Evolutionary conservation across 768 basidiomycete genomes (phyloP).

Genomic region (Mycena venus): DNA sequence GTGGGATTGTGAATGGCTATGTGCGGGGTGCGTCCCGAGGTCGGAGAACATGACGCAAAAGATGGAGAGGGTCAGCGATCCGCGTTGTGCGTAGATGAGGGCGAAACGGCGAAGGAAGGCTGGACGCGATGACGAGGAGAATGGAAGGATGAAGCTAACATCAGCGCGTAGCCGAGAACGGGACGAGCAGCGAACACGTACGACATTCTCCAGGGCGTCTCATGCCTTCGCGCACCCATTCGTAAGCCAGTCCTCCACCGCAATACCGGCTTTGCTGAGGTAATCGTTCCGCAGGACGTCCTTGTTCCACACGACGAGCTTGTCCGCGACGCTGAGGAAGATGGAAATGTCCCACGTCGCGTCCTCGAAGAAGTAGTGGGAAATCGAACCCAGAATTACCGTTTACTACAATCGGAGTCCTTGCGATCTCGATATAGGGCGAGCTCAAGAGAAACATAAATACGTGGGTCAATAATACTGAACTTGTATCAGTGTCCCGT

Average conservation of each 20-base stretch:
- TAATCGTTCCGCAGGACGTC: constrained; percentile 94
- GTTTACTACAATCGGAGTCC: too few species aligned
- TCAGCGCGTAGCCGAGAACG: background rate
- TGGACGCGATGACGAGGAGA: constrained; percentile 20
- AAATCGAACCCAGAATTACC: too few species aligned
- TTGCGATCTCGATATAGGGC: too few species aligned
- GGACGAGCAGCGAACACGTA: constrained; percentile 46
- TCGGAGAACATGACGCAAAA: background rate
- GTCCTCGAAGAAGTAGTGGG: too few species aligned
- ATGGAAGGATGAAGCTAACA: background rate
- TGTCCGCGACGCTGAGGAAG: constrained; percentile 80
- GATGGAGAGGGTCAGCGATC: too few species aligned
- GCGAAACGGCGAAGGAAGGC: background rate
- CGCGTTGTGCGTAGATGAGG: background rate
- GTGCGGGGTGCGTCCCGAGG: background rate
- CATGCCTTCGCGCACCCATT: constrained; percentile 60
- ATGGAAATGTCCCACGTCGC: constrained; percentile 94
- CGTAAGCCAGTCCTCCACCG: constrained; percentile 86
- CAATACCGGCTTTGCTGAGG: constrained; percentile 87
- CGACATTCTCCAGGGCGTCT: constrained; percentile 77
- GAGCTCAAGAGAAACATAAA: too few species aligned
- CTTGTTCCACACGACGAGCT: constrained; percentile 92
- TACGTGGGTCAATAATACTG: too few species aligned
- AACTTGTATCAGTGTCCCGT: too few species aligned
- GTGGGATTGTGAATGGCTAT: constrained; percentile 52